Percentiles rank a stretch among this genome's conserved stretches.
These are phyloP conservation scores for Wallacemonas rigidus DNA, from an alignment of 208 protist species.

Conservation along the genomic window DNA sequence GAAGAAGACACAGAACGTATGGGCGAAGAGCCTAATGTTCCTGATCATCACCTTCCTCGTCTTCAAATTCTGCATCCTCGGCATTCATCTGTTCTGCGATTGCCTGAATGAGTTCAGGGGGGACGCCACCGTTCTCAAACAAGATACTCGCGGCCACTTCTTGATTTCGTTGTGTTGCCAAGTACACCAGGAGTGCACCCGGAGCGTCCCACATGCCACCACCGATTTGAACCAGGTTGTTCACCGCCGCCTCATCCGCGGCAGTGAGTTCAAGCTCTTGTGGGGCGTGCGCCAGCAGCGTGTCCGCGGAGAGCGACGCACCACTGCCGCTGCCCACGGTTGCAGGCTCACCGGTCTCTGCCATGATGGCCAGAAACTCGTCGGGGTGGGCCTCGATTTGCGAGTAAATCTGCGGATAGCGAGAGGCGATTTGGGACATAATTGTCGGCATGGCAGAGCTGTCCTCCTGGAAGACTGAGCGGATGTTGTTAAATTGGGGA, in stretches of 20 bases:
- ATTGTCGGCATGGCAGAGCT: slow-evolving; percentile 52
- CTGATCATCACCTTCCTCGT: slow-evolving; percentile 15
- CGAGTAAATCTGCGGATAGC: slow-evolving; percentile 67
- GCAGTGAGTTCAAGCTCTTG: slow-evolving; percentile 38
- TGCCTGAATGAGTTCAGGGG: slow-evolving; percentile 41
- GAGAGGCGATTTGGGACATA: slow-evolving; percentile 67
- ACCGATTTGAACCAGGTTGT: slow-evolving; percentile 75
- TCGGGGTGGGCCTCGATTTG: slow-evolving; percentile 66
- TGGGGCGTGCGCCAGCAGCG: background rate
- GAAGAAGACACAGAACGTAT: no score
- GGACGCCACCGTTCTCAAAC: slow-evolving; percentile 69
- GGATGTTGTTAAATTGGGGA: slow-evolving; percentile 79
- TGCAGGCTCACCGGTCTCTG: slow-evolving; percentile 28
- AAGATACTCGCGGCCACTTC: slow-evolving; percentile 82
- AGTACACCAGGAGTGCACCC: slow-evolving; percentile 73
- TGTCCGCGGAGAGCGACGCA: slow-evolving; percentile 17
- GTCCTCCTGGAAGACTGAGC: slow-evolving; percentile 61
- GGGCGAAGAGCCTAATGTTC: background rate
- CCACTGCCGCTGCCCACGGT: slow-evolving; percentile 1
- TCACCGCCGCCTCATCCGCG: slow-evolving; percentile 49
- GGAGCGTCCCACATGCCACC: slow-evolving; percentile 79
- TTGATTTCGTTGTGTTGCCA: slow-evolving; percentile 64
- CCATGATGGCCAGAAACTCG: slow-evolving; percentile 76
- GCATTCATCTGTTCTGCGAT: slow-evolving; percentile 30
- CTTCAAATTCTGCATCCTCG: slow-evolving; percentile 24